These are phyloP conservation scores for Rhodocollybia butyracea DNA, from an alignment of 768 basidiomycete genomes.

Conservation along the genomic window DNA sequence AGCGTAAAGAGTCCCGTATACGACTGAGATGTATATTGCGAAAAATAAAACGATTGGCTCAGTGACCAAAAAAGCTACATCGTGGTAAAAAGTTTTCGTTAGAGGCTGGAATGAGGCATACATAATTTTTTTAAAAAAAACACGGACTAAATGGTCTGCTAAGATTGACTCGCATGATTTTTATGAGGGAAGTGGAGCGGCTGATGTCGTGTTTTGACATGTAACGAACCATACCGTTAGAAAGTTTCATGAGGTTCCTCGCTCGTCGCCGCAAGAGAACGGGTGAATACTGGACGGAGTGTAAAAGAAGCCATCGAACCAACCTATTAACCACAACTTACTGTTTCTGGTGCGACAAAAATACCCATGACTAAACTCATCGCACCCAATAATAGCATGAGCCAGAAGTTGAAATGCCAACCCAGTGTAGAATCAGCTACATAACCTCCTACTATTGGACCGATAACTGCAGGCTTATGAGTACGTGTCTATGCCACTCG, in stretches of 20 bases:
- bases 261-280: conserved; percentile 57
- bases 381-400: conserved; percentile 53
- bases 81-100: too few relatives aligned
- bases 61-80: conserved; percentile 53
- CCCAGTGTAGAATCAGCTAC: conserved; percentile 45
- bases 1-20: conserved; percentile 62
- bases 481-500: not conserved
- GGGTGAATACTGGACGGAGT: conserved; percentile 46
- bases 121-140: too few relatives aligned
- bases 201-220: conserved; percentile 47
- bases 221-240: conserved; percentile 39
- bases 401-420: conserved; percentile 66
- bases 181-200: conserved; percentile 37
- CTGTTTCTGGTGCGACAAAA: conserved; percentile 23
- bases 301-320: not conserved
- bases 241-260: conserved; percentile 34
- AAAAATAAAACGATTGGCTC: conserved; percentile 63
- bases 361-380: conserved; percentile 43
- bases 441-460: conserved; percentile 68
- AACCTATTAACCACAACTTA: not conserved
- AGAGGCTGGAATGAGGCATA: too few relatives aligned
- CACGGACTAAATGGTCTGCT: conserved; percentile 52
- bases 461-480: conserved; percentile 41
- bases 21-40: conserved; percentile 56
- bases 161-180: conserved; percentile 46